These are phyloP conservation scores for Wilcoxina mikolae DNA, from an alignment of 495 filamentous ascomycete genomes.

Conservation along the genomic window DNA sequence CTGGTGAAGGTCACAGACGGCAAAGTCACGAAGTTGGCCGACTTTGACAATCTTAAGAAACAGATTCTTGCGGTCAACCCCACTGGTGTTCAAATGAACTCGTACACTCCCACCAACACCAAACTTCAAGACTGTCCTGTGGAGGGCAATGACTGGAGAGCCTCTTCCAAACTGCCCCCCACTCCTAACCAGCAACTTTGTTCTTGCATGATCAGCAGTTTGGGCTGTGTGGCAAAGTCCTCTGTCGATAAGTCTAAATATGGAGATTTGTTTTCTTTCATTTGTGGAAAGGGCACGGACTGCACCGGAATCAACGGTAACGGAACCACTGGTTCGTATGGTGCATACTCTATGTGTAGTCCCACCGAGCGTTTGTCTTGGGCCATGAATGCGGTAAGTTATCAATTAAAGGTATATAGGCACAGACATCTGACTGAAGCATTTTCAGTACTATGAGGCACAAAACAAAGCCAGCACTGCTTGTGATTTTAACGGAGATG, in stretches of 20 bases:
- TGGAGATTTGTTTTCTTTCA: slow-evolving; percentile 50
- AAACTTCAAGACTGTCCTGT: slow-evolving; percentile 57
- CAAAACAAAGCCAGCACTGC: slow-evolving; percentile 43
- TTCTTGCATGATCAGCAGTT: slow-evolving; percentile 58
- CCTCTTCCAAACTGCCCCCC: slow-evolving; percentile 58
- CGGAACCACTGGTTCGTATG: slow-evolving; percentile 58
- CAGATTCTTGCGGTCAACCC: slow-evolving; percentile 58
- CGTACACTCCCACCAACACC: slow-evolving; percentile 68
- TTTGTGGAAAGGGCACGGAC: slow-evolving; percentile 49
- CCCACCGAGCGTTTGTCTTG: slow-evolving; percentile 62
- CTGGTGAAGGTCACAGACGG: slow-evolving; percentile 30
- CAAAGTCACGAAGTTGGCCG: slow-evolving; percentile 37
- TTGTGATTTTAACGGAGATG: slow-evolving; percentile 65
- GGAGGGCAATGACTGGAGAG: slow-evolving; percentile 49
- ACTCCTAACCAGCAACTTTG: slow-evolving; percentile 61
- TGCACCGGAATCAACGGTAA: slow-evolving; percentile 63
- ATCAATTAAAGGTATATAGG: too few relatives aligned
- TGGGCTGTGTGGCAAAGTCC: slow-evolving; percentile 51
- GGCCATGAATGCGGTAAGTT: slow-evolving; percentile 46
- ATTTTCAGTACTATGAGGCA: slow-evolving; percentile 48
- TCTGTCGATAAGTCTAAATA: slow-evolving; percentile 39
- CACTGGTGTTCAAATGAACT: slow-evolving; percentile 43
- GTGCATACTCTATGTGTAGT: slow-evolving; percentile 81
- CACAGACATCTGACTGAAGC: background rate
- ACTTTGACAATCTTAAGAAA: slow-evolving; percentile 60